Conservation (phyloP, 352 stramenopile species). For the Globisporangium megalacanthum region DNA sequence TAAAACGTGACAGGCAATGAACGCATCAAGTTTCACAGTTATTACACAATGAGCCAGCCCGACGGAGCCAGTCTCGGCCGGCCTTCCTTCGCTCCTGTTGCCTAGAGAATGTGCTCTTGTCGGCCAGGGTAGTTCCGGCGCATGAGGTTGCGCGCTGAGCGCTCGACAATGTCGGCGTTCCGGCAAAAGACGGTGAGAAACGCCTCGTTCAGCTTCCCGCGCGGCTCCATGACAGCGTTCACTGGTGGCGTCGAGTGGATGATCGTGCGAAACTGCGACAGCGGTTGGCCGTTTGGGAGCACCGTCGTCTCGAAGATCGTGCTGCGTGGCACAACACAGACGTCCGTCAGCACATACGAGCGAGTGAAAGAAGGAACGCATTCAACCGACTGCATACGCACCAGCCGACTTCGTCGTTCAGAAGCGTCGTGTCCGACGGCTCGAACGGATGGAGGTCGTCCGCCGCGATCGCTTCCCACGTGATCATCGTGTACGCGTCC, state of each 20-base stretch:
- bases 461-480: conserved; percentile 60
- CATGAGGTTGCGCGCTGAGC: conserved; percentile 52
- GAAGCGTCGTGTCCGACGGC: conserved; percentile 46
- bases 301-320: conserved; percentile 61
- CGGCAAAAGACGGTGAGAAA: conserved; percentile 78
- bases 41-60: no score
- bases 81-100: neutral
- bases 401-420: conserved; percentile 79
- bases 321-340: conserved; percentile 15
- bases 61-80: no score
- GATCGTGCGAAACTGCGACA: conserved; percentile 58
- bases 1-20: no score
- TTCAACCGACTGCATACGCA: conserved; percentile 15
- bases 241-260: conserved; percentile 67
- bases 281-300: conserved; percentile 37
- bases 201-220: conserved; percentile 66
- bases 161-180: conserved; percentile 66
- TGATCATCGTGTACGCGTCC: conserved; percentile 56
- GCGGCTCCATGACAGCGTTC: conserved; percentile 56
- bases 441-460: conserved; percentile 70
- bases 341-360: conserved; percentile 6
- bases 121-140: conserved; percentile 44
- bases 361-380: neutral
- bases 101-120: conserved; percentile 3
- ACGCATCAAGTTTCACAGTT: no score